phyloP scores from a whole-genome alignment of 164 flowering plant genomes.

The Magnolia officinalis region DNA sequence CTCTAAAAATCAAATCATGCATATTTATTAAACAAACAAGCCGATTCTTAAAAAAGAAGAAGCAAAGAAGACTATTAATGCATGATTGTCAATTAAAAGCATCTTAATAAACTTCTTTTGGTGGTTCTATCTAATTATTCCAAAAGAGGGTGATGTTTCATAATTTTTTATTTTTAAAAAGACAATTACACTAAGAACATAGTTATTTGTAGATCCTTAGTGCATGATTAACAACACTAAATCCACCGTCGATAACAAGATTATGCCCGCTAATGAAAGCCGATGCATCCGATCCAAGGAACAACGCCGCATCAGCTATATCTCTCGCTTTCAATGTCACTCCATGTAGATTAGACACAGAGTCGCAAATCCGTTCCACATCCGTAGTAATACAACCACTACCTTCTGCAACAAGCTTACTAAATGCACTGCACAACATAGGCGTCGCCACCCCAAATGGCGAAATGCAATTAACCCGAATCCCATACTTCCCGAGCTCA shows the following conservation, averaged over 20 bases:
- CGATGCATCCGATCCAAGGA: slow-evolving; percentile 1
- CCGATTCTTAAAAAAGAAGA: too few relatives aligned
- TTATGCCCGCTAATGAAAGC: background rate
- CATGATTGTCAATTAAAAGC: too few relatives aligned
- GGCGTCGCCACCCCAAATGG: slow-evolving; percentile 70
- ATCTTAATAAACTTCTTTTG: too few relatives aligned
- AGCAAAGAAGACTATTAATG: too few relatives aligned
- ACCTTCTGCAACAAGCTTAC: background rate
- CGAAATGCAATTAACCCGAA: slow-evolving; percentile 48
- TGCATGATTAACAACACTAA: background rate
- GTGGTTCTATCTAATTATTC: too few relatives aligned
- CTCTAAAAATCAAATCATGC: too few relatives aligned
- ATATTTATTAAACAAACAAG: too few relatives aligned
- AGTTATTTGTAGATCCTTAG: background rate
- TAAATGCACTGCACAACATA: slow-evolving; percentile 32
- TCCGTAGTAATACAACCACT: background rate
- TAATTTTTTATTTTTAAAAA: too few relatives aligned
- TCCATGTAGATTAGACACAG: slow-evolving; percentile 1
- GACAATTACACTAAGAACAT: background rate
- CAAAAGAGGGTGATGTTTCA: too few relatives aligned
- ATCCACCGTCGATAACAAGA: background rate
- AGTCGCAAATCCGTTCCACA: background rate
- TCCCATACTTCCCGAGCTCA: slow-evolving; percentile 32
- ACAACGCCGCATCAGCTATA: slow-evolving; percentile 9
- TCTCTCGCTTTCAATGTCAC: background rate